These are phyloP conservation scores for Trichophyton mentagrophytes DNA, from an alignment of 2,329 filamentous ascomycete genomes.

Conservation along the genomic window DNA sequence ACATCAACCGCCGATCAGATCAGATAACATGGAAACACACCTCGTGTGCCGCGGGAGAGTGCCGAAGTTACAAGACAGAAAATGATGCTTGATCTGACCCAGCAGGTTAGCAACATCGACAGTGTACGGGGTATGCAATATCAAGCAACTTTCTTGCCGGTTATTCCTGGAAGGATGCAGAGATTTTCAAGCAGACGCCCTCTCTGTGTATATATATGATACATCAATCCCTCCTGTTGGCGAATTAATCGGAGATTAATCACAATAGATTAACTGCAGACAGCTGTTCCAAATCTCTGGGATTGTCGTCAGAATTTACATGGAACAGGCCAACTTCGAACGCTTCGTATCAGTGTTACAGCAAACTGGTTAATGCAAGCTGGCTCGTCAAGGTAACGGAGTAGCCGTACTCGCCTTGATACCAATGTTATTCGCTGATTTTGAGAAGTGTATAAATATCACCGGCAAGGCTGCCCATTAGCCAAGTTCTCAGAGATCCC, in stretches of 20 bases:
- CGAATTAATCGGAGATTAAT: background rate
- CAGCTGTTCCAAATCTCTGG: background rate
- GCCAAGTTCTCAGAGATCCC: too few relatives aligned
- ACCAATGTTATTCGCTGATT: too few relatives aligned
- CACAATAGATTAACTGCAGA: background rate
- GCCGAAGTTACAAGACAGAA: slow-evolving; percentile 76
- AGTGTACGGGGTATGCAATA: slow-evolving; percentile 30
- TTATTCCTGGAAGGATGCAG: slow-evolving; percentile 79
- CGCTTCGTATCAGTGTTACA: too few relatives aligned
- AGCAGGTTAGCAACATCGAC: slow-evolving; percentile 36
- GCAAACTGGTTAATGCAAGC: background rate
- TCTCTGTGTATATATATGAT: too few relatives aligned
- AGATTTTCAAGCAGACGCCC: slow-evolving; percentile 45
- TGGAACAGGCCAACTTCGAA: background rate
- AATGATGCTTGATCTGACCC: slow-evolving; percentile 76
- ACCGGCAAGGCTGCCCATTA: too few relatives aligned
- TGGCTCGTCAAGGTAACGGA: background rate
- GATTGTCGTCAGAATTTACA: background rate
- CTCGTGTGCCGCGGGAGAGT: slow-evolving; percentile 71
- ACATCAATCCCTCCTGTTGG: too few relatives aligned
- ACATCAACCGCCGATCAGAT: slow-evolving; percentile 77
- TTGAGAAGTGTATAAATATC: too few relatives aligned
- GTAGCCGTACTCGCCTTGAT: background rate
- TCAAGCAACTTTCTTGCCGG: slow-evolving; percentile 38
- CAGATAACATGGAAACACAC: slow-evolving; percentile 74